Conservation (phyloP, 2,329 filamentous ascomycete species). For the Raffaelea arxii region DNA sequence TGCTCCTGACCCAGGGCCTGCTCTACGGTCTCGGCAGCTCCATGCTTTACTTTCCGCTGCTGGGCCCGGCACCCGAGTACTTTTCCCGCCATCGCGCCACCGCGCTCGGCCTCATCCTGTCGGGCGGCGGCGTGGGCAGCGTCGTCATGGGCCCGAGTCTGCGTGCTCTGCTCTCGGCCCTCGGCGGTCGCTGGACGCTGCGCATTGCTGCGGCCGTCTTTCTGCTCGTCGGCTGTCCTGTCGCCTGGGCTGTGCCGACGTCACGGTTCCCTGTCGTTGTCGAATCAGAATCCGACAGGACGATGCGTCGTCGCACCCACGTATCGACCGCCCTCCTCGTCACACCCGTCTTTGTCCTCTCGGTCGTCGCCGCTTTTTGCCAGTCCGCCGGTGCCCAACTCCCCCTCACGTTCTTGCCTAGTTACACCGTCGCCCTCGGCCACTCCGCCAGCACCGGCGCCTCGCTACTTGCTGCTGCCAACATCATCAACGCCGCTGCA, state of each 20-base stretch:
- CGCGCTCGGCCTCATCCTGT: slow-evolving; percentile 34
- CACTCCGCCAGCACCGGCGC: slow-evolving; percentile 29
- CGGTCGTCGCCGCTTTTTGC: slow-evolving; percentile 68
- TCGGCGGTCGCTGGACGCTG: slow-evolving; percentile 35
- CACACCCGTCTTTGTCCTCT: slow-evolving; percentile 88
- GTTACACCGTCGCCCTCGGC: slow-evolving; percentile 34
- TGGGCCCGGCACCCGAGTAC: slow-evolving; percentile 37
- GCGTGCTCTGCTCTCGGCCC: slow-evolving; percentile 26
- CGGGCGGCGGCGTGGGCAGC: slow-evolving; percentile 31
- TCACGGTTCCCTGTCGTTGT: slow-evolving; percentile 21
- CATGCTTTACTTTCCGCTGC: slow-evolving; percentile 31
- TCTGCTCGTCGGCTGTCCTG: slow-evolving; percentile 25
- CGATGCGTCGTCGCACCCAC: slow-evolving; percentile 22
- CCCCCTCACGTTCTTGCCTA: slow-evolving; percentile 37
- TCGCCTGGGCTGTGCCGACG: slow-evolving; percentile 28
- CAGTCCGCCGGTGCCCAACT: slow-evolving; percentile 35
- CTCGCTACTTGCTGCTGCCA: slow-evolving; percentile 32
- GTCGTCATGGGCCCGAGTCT: slow-evolving; percentile 30
- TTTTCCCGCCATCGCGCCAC: slow-evolving; percentile 35
- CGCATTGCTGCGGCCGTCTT: slow-evolving; percentile 27
- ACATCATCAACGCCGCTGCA: slow-evolving; percentile 33
- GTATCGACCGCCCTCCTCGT: slow-evolving; percentile 57
- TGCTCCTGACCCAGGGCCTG: slow-evolving; percentile 33
- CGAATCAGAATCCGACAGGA: slow-evolving; percentile 10
- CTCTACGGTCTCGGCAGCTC: slow-evolving; percentile 33